Percentiles rank a stretch among this genome's conserved stretches.
These are phyloP conservation scores for Jimgerdemannia lactiflua DNA, from an alignment of 192 early-diverging fungal species.

Conservation along the genomic window DNA sequence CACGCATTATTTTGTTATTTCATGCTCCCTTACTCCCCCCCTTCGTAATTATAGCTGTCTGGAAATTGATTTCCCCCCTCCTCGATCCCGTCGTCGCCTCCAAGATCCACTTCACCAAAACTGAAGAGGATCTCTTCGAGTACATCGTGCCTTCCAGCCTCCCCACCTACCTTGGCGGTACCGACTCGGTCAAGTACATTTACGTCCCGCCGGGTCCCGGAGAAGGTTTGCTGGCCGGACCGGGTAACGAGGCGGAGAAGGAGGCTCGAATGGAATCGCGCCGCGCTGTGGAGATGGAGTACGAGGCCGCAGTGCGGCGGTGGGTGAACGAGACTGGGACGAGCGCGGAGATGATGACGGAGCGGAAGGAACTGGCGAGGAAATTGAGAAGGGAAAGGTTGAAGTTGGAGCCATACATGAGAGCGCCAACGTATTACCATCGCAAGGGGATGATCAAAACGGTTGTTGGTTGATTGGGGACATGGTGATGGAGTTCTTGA, in stretches of 20 bases:
- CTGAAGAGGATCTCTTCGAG: constrained; percentile 54
- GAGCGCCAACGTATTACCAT: neutral
- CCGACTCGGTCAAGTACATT: constrained; percentile 47
- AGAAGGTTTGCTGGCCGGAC: neutral
- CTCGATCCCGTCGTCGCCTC: constrained; percentile 88
- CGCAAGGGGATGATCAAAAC: neutral
- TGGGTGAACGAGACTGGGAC: neutral
- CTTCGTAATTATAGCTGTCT: constrained; percentile 36
- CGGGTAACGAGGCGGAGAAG: neutral
- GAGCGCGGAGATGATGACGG: neutral
- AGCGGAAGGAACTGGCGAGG: neutral
- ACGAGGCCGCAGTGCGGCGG: neutral
- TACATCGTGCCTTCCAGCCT: constrained; percentile 62
- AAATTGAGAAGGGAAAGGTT: neutral
- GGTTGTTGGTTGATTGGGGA: neutral
- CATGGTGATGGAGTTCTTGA: neutral
- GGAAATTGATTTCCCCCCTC: constrained; percentile 79
- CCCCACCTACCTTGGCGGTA: constrained; percentile 59
- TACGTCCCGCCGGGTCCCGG: constrained; percentile 27
- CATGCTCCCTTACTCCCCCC: too few species aligned
- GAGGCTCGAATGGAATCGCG: neutral
- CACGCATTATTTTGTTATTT: too few species aligned
- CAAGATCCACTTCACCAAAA: constrained; percentile 78
- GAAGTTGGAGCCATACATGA: neutral
- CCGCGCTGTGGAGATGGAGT: neutral